phyloP scores from a whole-genome alignment of 2,329 filamentous ascomycete genomes.

The Venturia carpophila region DNA sequence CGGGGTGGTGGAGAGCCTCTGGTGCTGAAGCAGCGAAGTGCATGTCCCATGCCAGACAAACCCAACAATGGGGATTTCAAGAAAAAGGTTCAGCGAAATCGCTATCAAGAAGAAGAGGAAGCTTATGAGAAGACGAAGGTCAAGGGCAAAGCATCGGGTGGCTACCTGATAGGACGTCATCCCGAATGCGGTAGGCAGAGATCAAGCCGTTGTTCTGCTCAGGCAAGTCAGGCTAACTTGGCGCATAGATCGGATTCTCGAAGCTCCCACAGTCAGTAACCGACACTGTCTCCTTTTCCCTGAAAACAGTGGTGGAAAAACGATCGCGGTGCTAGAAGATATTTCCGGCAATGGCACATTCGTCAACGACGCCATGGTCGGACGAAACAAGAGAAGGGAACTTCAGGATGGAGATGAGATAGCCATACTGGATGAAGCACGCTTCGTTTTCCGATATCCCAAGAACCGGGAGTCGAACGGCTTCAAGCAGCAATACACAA shows the following conservation, averaged over 20 bases:
- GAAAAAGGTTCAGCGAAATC: conserved; percentile 41
- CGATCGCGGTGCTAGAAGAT: conserved; percentile 75
- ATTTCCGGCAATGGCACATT: conserved; percentile 95
- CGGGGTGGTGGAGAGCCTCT: conserved; percentile 52
- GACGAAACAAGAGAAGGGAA: conserved; percentile 84
- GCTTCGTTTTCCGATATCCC: conserved; percentile 89
- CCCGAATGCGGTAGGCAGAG: conserved; percentile 72
- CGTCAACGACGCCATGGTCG: conserved; percentile 84
- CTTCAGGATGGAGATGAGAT: conserved; percentile 87
- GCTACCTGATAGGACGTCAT: conserved; percentile 87
- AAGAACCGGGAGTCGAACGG: conserved; percentile 62
- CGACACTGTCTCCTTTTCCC: conserved; percentile 65
- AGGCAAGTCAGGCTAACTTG: conserved; percentile 10
- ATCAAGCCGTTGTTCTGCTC: background rate
- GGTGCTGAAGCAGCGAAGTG: conserved; percentile 66
- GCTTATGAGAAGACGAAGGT: conserved; percentile 47
- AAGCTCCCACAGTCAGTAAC: conserved; percentile 78
- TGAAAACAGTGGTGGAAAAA: conserved; percentile 50
- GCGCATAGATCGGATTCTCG: conserved; percentile 58
- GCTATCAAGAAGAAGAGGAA: conserved; percentile 55
- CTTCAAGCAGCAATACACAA: conserved; percentile 79
- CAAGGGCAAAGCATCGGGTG: conserved; percentile 59
- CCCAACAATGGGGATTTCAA: conserved; percentile 31
- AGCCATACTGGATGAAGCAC: conserved; percentile 71
- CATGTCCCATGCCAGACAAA: conserved; percentile 53